Percentiles rank a stretch among this genome's conserved stretches.
Conservation (phyloP, 225 moss, liverwort and hornwort genomes). For the Polytrichum commune region DNA sequence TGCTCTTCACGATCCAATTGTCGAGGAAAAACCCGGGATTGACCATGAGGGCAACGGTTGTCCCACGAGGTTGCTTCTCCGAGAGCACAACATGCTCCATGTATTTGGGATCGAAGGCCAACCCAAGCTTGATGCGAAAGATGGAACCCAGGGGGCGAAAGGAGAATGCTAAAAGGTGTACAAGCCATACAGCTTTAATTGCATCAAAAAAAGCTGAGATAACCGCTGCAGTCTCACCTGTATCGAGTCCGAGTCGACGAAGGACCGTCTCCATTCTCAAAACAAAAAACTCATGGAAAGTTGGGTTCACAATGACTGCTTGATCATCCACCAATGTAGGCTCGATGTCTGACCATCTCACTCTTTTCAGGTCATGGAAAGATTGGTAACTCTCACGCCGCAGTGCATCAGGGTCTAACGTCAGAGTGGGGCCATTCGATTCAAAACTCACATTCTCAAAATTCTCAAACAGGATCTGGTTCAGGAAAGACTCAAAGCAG, state of each 20-base stretch:
- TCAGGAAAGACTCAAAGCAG: constrained; percentile 49
- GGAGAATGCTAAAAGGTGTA: constrained; percentile 52
- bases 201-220: constrained; percentile 50
- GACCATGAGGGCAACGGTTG: constrained; percentile 44
- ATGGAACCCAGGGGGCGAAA: constrained; percentile 42
- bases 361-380: constrained; percentile 33
- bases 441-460: constrained; percentile 56
- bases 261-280: constrained; percentile 50
- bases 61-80: constrained; percentile 18
- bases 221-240: constrained; percentile 23
- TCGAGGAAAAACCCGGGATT: constrained; percentile 49
- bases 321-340: constrained; percentile 33
- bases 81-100: constrained; percentile 46
- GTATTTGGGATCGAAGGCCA: constrained; percentile 26
- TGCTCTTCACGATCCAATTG: constrained; percentile 32
- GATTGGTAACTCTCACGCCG: constrained; percentile 35
- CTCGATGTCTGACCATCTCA: constrained; percentile 39
- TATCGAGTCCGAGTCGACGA: constrained; percentile 34
- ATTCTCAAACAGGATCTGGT: constrained; percentile 56
- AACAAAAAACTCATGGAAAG: constrained; percentile 47
- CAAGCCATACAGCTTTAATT: constrained; percentile 46
- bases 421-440: constrained; percentile 41
- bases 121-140: constrained; percentile 38
- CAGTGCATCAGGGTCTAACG: constrained; percentile 27
- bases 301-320: constrained; percentile 39